Evolutionary conservation across 2,329 filamentous ascomycete species (phyloP), one percentile per base, ranked within the genome.

Genomic region (Pestalotiopsis sp.): DNA sequence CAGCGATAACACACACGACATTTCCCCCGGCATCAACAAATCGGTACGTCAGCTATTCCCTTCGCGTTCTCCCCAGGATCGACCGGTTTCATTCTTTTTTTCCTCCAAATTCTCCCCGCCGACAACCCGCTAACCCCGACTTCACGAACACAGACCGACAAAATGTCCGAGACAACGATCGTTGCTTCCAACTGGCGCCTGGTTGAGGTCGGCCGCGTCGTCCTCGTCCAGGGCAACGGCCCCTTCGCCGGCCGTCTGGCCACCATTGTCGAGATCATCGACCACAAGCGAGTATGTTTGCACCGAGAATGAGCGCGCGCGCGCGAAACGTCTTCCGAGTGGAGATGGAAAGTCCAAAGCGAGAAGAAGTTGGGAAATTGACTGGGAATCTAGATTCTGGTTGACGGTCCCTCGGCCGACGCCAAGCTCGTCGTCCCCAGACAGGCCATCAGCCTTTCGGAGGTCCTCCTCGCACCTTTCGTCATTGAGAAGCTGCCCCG

Each of bases 241-340:
- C 91, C 91, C 79, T 93, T 86, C 87, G 87, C 88, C 77, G 95
- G 95, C 87, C 93, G 93, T 83, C 90, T 98, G 79, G 97, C 95
- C 80, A 88, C 91, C 80, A 95, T 99, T 81, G 94, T 97, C 86
- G 95, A 99, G 91, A 98, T 99, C 86, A 96, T 99, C 87, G 96
- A 99, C 88, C 95, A 99, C 92, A 98, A 97, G 91, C 94, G 96
- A 87, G 96, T 99, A 97, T 83, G 96, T 94, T 81, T 69, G 57
- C 68, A 72, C 67, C 49, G 23, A 38, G 27, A 64, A 68, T 52
- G 45, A 52, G 45, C 17, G 45, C 45, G 45, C 45, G 3, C 39
- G 67, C 38, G 61, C 67, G 65, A 65, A 36, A 20, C 45, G 17
- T 52, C 45, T 52, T 20, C 17, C 9, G 45, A 52, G 45, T 20